These are phyloP conservation scores for Brassica cretica DNA, from an alignment of 345 rosid genomes.

Conservation along the genomic window DNA sequence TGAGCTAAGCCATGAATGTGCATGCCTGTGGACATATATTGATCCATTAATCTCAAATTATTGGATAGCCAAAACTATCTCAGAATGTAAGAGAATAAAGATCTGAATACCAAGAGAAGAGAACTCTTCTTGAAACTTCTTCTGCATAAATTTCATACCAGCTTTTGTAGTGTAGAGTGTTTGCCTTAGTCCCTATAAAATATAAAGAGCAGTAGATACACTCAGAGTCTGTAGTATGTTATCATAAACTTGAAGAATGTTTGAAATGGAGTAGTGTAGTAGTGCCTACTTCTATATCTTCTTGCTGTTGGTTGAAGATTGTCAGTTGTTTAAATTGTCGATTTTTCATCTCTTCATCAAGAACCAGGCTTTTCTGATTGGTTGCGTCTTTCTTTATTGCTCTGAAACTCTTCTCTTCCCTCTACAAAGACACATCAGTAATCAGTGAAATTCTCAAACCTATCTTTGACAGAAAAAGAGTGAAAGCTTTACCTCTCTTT, in stretches of 20 bases:
- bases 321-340: conserved; percentile 50
- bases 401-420: conserved; percentile 55
- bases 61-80: conserved; percentile 5
- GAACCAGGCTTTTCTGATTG: conserved; percentile 40
- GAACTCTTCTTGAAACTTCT: conserved; percentile 82
- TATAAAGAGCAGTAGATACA: conserved; percentile 6
- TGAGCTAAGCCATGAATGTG: conserved; percentile 85
- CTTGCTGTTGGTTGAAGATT: conserved; percentile 73
- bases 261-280: conserved; percentile 13
- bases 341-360: conserved; percentile 54
- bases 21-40: conserved; percentile 52
- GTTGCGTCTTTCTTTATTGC: conserved; percentile 52
- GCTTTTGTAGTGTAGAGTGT: conserved; percentile 68
- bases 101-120: conserved; percentile 62
- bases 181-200: conserved; percentile 66
- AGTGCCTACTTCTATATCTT: conserved; percentile 59
- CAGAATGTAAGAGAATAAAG: neutral
- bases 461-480: conserved; percentile 4
- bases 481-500: conserved; percentile 54
- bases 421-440: conserved; percentile 41
- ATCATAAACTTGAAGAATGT: neutral
- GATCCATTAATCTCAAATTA: conserved; percentile 8
- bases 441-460: conserved; percentile 10
- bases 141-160: conserved; percentile 89
- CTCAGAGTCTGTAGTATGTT: conserved; percentile 9